Evolutionary conservation across 306 rosid species (phyloP).

Genomic region (Mimosa bimucronata): DNA sequence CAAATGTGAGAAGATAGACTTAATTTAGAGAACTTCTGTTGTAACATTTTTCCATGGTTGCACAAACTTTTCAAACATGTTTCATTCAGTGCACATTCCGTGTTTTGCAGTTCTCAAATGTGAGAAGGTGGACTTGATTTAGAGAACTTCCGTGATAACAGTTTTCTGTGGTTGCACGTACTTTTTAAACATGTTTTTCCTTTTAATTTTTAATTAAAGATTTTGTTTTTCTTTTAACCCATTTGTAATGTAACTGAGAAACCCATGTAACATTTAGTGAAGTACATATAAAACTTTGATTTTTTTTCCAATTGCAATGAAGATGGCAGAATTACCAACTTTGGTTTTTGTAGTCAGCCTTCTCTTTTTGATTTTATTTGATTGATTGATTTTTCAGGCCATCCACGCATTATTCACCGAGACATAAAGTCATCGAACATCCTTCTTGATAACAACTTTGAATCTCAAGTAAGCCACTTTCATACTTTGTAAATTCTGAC

Average conservation of each 20-base stretch:
- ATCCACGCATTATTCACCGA: conserved; percentile 98
- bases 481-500: conserved; percentile 25
- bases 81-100: conserved; percentile 5
- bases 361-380: conserved; percentile 17
- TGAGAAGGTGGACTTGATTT: not conserved
- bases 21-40: not conserved
- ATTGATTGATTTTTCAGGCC: conserved; percentile 70
- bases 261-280: not conserved
- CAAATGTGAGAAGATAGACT: not conserved
- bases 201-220: conserved; percentile 18
- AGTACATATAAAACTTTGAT: conserved; percentile 7
- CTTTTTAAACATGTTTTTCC: not conserved
- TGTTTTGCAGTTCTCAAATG: not conserved
- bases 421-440: conserved; percentile 99
- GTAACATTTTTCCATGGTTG: not conserved
- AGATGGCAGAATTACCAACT: conserved; percentile 14
- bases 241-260: not conserved
- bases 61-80: not conserved
- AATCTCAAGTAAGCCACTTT: conserved; percentile 74
- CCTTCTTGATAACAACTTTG: conserved; percentile 80
- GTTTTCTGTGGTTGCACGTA: conserved; percentile 3
- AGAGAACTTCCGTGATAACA: not conserved
- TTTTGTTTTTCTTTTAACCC: not conserved
- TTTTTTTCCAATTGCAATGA: conserved; percentile 17
- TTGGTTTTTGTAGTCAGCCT: not conserved